These are phyloP conservation scores for Candida patagonica DNA, from an alignment of 805 yeast genomes.

Conservation along the genomic window DNA sequence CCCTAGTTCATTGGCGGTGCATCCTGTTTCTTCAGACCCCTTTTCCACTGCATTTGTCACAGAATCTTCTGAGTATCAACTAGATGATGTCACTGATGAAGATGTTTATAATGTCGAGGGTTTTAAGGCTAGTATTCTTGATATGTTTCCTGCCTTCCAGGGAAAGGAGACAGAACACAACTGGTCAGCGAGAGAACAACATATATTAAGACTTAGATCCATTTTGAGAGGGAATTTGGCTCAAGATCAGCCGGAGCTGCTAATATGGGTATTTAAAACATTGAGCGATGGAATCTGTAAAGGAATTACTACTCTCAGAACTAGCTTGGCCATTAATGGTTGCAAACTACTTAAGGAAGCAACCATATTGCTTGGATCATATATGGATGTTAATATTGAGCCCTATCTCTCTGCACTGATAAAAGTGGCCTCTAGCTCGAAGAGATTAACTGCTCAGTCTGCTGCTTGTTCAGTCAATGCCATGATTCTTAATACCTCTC, in stretches of 20 bases:
- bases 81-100: slow-evolving; percentile 33
- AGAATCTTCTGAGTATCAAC: slow-evolving; percentile 25
- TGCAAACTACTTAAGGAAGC: slow-evolving; percentile 68
- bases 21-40: not conserved
- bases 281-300: slow-evolving; percentile 56
- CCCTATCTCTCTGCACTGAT: slow-evolving; percentile 38
- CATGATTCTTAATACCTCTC: slow-evolving; percentile 46
- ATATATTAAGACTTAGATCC: slow-evolving; percentile 47
- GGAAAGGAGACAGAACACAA: slow-evolving; percentile 81
- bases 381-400: slow-evolving; percentile 36
- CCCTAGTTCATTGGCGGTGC: not conserved
- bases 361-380: slow-evolving; percentile 19
- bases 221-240: slow-evolving; percentile 51
- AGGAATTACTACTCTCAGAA: slow-evolving; percentile 64
- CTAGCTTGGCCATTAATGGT: slow-evolving; percentile 69
- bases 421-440: slow-evolving; percentile 50
- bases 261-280: slow-evolving; percentile 31
- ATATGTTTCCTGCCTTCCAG: slow-evolving; percentile 36
- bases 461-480: slow-evolving; percentile 35
- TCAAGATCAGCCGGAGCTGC: slow-evolving; percentile 27
- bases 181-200: slow-evolving; percentile 68
- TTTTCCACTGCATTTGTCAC: slow-evolving; percentile 17
- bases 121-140: slow-evolving; percentile 25
- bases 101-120: slow-evolving; percentile 25
- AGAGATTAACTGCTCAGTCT: slow-evolving; percentile 52